These are phyloP conservation scores for Diplodia intermedia DNA, from an alignment of 2,329 filamentous ascomycete genomes.

Conservation along the genomic window DNA sequence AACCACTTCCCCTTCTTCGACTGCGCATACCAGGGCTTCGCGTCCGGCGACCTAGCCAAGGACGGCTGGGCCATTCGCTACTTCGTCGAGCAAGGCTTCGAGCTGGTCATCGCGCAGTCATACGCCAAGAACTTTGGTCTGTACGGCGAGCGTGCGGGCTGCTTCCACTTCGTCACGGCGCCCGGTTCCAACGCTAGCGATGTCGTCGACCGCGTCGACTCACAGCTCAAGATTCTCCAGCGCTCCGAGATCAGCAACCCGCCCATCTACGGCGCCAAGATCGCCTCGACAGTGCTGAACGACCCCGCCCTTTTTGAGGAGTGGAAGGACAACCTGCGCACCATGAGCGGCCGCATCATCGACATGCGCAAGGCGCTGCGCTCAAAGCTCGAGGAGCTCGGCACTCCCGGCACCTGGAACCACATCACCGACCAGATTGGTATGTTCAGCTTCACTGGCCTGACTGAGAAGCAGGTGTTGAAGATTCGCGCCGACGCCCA, in stretches of 20 bases:
- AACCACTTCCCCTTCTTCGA: conserved; percentile 98
- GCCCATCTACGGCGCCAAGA: conserved; percentile 89
- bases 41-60: conserved; percentile 82
- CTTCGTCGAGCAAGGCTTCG: conserved; percentile 92
- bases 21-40: conserved; percentile 96
- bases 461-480: conserved; percentile 75
- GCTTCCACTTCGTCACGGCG: conserved; percentile 89
- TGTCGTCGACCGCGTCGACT: conserved; percentile 71
- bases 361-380: conserved; percentile 84
- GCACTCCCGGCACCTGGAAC: conserved; percentile 90
- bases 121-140: conserved; percentile 72
- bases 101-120: conserved; percentile 60
- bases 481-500: conserved; percentile 74
- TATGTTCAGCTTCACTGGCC: conserved; percentile 96
- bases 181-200: conserved; percentile 71
- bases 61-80: conserved; percentile 94
- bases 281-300: conserved; percentile 85
- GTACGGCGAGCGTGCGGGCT: conserved; percentile 94
- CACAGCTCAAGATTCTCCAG: conserved; percentile 91
- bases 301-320: conserved; percentile 80
- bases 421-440: conserved; percentile 99
- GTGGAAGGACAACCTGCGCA: conserved; percentile 90
- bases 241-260: conserved; percentile 98
- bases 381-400: conserved; percentile 79
- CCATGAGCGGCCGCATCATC: conserved; percentile 95